A percentile compares a stretch with the other conserved stretches of the same genome.
These are phyloP conservation scores for Cercospora zeina DNA, from an alignment of 2,329 filamentous ascomycete species.

Conservation along the genomic window DNA sequence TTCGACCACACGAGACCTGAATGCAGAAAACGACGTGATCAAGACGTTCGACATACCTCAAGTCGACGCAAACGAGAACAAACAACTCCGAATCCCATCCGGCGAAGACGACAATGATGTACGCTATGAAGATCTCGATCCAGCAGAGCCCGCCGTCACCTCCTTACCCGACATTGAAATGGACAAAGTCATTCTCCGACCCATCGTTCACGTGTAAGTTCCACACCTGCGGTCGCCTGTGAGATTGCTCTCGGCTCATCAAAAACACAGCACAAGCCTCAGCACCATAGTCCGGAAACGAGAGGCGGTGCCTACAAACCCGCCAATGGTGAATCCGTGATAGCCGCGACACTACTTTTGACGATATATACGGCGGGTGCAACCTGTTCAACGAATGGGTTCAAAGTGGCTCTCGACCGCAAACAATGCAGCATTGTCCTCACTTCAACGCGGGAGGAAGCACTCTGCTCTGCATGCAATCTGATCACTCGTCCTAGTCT, in stretches of 20 bases:
- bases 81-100: background rate
- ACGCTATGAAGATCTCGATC: too few relatives aligned
- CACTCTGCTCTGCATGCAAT: background rate
- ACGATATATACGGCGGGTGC: background rate
- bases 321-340: background rate
- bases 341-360: background rate
- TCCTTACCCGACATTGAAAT: background rate
- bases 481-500: background rate
- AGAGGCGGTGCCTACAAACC: background rate
- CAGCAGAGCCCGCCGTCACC: background rate
- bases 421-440: background rate
- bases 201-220: conserved; percentile 1
- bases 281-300: background rate
- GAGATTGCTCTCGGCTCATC: background rate
- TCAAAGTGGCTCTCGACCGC: background rate
- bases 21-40: background rate
- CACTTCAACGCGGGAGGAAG: background rate
- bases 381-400: background rate
- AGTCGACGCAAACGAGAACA: background rate
- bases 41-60: background rate
- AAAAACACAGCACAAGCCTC: background rate
- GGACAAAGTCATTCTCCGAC: background rate
- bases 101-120: too few relatives aligned
- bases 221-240: too few relatives aligned
- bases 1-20: background rate